phyloP scores from a whole-genome alignment of 345 rosid genomes.

The Aquilaria malaccensis region DNA sequence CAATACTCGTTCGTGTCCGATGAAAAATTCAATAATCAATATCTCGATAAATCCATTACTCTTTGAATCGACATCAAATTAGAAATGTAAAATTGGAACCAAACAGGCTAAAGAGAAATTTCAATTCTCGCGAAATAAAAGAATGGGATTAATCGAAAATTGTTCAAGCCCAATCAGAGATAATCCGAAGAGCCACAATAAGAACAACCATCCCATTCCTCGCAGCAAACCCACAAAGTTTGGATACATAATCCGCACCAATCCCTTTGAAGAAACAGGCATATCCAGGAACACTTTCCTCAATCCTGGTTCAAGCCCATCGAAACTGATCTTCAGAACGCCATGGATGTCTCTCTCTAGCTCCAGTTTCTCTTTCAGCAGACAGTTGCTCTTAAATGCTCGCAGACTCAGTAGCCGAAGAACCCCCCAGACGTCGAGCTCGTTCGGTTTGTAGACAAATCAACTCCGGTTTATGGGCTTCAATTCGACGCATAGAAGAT shows the following conservation, averaged over 20 bases:
- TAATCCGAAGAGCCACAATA: constrained; percentile 3
- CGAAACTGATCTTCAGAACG: constrained; percentile 6
- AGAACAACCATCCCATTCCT: constrained; percentile 2
- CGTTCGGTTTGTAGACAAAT: not conserved
- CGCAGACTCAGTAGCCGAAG: not conserved
- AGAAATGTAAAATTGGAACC: too few species aligned
- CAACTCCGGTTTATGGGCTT: not conserved
- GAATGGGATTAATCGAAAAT: too few species aligned
- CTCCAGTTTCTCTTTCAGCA: not conserved
- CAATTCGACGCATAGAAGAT: too few species aligned
- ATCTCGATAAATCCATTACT: too few species aligned
- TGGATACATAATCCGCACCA: not conserved
- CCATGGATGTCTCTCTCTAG: not conserved
- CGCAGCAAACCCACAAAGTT: not conserved
- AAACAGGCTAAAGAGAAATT: too few species aligned
- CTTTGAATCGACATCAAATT: too few species aligned
- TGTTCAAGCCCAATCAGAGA: too few species aligned
- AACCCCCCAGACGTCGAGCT: not conserved
- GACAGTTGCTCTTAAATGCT: constrained; percentile 3
- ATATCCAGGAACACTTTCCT: constrained; percentile 11
- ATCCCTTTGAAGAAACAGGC: constrained; percentile 12
- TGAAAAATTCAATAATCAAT: too few species aligned
- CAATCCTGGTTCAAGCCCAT: not conserved
- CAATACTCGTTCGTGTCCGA: too few species aligned
- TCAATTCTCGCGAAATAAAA: too few species aligned